Evolutionary conservation across 352 stramenopile genomes (phyloP), one percentile per base, ranked within the genome.

Genomic region (Phytophthora capsici): DNA sequence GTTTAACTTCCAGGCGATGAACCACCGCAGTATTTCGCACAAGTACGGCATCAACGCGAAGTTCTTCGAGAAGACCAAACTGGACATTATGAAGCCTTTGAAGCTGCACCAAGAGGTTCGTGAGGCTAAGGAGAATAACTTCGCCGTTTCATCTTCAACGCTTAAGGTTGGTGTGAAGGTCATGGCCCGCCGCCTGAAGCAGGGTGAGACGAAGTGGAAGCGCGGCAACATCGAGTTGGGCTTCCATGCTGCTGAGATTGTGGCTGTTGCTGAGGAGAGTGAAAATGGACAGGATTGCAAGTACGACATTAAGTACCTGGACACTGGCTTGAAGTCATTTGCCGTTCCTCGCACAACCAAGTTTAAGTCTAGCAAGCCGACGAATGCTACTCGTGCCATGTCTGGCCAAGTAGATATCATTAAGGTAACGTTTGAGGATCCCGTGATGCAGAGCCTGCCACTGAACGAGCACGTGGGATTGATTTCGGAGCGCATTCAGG

Each of bases 1-100:
- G 46, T 96, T 99, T 58, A 84, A 90, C 50, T 99, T 98, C 80
- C 90, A 99, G 63, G 95, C 96, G 12, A 94, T 97, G 78, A 99
- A 99, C 78, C 86, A 98, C 69, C 85, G 94, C 57, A 97, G 95
- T 45, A 91, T 99, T 49, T 93, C 88, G 30, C 92, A 98, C 78
- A 97, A 98, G 69, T 98, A 98, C 62, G 81, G 78, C 30, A 95
- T 97, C 55, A 73, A 95, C 38, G 84, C 82, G 14, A 84, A 88
- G 54, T 98, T 96, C 58, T 94, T 97, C 10, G 81, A 95, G 47
- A 87, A 92, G 26, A 93, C 90, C 22, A 95, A 96, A 59, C 76
- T 98, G 12, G 90, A 98, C 63, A 90, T 93, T 44, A 92, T 96
- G 75, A 85, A 94, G 74, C 86, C 88, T 8, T 66, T 94, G 9